Conservation (phyloP, 2,329 filamentous ascomycete species). For the Cercospora canescens region DNA sequence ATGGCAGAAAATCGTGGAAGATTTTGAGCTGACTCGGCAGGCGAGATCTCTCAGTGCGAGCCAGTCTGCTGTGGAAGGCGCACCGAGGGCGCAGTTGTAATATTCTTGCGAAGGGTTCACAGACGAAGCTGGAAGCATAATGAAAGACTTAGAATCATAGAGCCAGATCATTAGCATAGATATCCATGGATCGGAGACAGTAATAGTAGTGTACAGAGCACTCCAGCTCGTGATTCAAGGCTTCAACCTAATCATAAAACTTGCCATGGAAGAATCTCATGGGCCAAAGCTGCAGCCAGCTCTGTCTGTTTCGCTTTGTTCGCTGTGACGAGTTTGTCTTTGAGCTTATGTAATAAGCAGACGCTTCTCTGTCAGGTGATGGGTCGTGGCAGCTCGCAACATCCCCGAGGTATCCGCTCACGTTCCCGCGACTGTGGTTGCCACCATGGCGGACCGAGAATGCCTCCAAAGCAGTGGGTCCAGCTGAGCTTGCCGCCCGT, state of each 20-base stretch:
- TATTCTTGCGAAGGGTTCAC: background rate
- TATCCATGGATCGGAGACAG: slow-evolving; percentile 10
- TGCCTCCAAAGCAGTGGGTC: no score
- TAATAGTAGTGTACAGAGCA: background rate
- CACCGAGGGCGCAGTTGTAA: slow-evolving; percentile 24
- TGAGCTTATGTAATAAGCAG: no score
- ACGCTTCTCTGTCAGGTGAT: no score
- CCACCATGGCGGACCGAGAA: no score
- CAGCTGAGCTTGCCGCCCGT: background rate
- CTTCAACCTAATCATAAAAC: background rate
- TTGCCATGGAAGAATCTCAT: no score
- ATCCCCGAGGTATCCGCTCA: no score
- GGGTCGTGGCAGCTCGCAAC: no score
- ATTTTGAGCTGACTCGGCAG: slow-evolving; percentile 28
- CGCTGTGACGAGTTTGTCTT: no score
- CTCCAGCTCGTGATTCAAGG: background rate
- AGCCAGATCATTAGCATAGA: slow-evolving; percentile 5
- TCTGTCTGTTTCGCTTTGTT: no score
- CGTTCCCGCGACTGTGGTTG: no score
- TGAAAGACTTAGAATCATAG: background rate
- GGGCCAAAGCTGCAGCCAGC: no score
- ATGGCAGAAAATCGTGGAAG: slow-evolving; percentile 52
- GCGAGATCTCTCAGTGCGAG: background rate
- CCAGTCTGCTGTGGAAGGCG: slow-evolving; percentile 12
- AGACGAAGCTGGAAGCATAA: background rate